A percentile compares a stretch with the other conserved stretches of the same genome.
Conservation (phyloP, 352 stramenopile genomes). For the Globisporangium radiosum region DNA sequence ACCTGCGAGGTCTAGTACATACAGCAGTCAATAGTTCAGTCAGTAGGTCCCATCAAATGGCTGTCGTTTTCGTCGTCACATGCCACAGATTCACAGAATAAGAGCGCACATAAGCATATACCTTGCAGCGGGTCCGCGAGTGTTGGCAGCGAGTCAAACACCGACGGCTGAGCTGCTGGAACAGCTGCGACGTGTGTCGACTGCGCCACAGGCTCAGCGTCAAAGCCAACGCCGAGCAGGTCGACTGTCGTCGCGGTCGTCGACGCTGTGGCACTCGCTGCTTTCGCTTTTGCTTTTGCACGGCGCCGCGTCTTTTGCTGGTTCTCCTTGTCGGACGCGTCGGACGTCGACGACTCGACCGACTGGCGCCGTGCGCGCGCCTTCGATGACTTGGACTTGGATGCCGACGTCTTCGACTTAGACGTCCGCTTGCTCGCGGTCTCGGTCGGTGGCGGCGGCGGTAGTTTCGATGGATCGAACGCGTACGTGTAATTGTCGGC, state of each 20-base stretch:
- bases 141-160: constrained; percentile 26
- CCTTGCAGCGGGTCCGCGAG: constrained; percentile 29
- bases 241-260: constrained; percentile 28
- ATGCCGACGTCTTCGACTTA: constrained; percentile 11
- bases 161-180: constrained; percentile 15
- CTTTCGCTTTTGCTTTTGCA: constrained; percentile 11
- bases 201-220: constrained; percentile 12
- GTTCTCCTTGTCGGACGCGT: constrained; percentile 36
- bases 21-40: not conserved
- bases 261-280: constrained; percentile 5
- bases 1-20: constrained; percentile 32
- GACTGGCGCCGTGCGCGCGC: constrained; percentile 23
- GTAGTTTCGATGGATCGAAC: constrained; percentile 45
- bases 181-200: constrained; percentile 3
- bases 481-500: constrained; percentile 34
- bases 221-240: constrained; percentile 44
- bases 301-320: constrained; percentile 11
- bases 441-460: constrained; percentile 21
- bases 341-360: constrained; percentile 28
- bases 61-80: no score
- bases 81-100: no score
- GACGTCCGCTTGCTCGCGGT: constrained; percentile 17
- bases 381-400: constrained; percentile 12
- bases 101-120: not conserved
- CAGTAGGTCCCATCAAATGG: no score